Base-by-base conservation (phyloP, 164 flowering plant genomes). In the Macadamia integrifolia region DNA sequence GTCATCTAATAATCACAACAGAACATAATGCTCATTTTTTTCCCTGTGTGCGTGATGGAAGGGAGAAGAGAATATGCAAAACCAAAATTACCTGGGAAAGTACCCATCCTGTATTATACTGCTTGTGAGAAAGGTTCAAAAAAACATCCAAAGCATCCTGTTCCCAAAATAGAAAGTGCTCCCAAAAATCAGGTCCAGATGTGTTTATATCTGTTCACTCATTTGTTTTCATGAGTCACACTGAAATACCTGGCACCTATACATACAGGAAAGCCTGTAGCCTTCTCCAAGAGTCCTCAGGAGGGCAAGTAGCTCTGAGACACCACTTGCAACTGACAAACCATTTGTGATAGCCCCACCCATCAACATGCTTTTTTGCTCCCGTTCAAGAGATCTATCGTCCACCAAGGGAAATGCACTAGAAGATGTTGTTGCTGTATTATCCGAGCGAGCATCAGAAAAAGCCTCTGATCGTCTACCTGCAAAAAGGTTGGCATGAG, bases 81-180 rank as follows among this genome's bases (percentile, higher is more conserved):
- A 35, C 40, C n/a, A 58, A 64, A 9, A 44, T 61, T 82, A 92
- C 99, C 98, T 92, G 98, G 58, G 89, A 89, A 76, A 92, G 94
- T 62, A 95, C 99, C 98, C 98, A 95, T 69, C 94, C 92, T 23
- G 99, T 89, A 66, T 87, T 88, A 69, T 88, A 92, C 58, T 95
- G 99, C 75, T 84, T 88, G 61, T 79, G 82, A 46, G 99, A 89
- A 64, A 95, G 93, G 77, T 85, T 86, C 61, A 72, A 66, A 73
- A 85, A 95, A 66, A 74, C 78, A 71, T 91, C 90, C 82, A 95
- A 69, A 56, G 99, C 98, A 71, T 92, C 99, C 99, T 95, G 84
- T 46, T 43, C 57, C 50, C 79, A 6, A 35, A 58, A n/a, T 48
- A 59, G 30, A 71, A 14, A 14, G 14, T 1, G 1, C 12, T 59